Percentiles rank a stretch among this genome's conserved stretches.
Evolutionary conservation across 148 eudicot genomes (phyloP).

Genomic region (Chenopodium formosanum): DNA sequence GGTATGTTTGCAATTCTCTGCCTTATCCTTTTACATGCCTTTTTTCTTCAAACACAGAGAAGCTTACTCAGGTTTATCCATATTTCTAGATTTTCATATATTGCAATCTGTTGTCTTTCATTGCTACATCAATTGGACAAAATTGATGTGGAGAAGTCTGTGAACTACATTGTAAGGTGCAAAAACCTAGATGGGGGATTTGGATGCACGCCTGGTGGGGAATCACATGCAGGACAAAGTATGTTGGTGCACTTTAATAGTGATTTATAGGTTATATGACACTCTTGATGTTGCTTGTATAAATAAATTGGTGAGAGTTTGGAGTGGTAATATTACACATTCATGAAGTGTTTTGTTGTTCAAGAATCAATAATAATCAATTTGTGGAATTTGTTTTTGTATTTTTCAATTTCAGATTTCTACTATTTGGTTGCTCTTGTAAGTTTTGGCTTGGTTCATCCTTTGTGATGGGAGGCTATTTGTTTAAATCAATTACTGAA

Average conservation of each 20-base stretch:
- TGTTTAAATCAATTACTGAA: too few relatives aligned
- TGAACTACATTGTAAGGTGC: constrained; percentile 81
- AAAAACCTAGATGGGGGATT: constrained; percentile 92
- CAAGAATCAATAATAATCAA: too few relatives aligned
- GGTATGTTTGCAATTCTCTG: constrained; percentile 35
- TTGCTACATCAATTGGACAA: constrained; percentile 63
- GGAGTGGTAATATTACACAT: too few relatives aligned
- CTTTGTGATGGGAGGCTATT: too few relatives aligned
- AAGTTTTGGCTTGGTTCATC: too few relatives aligned
- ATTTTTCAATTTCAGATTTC: too few relatives aligned
- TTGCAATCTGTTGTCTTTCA: constrained; percentile 81
- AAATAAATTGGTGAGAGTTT: not conserved
- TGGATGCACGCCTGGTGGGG: constrained; percentile 92
- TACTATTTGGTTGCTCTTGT: too few relatives aligned
- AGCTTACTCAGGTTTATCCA: constrained; percentile 8
- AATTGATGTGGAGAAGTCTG: constrained; percentile 88
- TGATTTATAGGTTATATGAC: not conserved
- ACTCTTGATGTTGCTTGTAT: not conserved
- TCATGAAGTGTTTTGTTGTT: too few relatives aligned
- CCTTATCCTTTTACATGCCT: not conserved
- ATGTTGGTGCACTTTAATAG: constrained; percentile 30
- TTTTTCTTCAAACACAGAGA: not conserved
- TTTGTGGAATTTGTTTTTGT: too few relatives aligned
- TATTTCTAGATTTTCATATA: constrained; percentile 69
- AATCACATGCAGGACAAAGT: constrained; percentile 95